These are phyloP conservation scores for Pythium graminicola DNA, from an alignment of 352 stramenopile genomes.

Conservation along the genomic window DNA sequence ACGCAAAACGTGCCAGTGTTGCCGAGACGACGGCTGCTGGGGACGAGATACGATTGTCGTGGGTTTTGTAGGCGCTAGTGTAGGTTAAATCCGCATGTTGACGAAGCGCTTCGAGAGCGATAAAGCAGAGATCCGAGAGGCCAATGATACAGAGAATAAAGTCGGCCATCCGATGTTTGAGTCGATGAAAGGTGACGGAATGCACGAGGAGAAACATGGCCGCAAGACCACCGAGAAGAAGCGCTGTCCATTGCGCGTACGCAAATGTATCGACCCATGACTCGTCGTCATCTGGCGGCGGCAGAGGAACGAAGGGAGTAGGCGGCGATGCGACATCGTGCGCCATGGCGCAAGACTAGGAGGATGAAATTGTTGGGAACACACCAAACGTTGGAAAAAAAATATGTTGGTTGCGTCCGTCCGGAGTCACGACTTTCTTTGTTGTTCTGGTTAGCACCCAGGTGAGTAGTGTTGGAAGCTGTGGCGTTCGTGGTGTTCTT, in stretches of 20 bases:
- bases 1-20: conserved; percentile 45
- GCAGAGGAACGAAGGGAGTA: not conserved
- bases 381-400: no score
- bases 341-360: not conserved
- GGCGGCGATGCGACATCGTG: not conserved
- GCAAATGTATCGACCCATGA: conserved; percentile 37
- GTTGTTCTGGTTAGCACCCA: no score
- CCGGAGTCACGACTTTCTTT: no score
- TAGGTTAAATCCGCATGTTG: conserved; percentile 41
- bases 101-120: conserved; percentile 40
- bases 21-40: conserved; percentile 24
- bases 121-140: conserved; percentile 48
- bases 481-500: not conserved
- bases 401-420: no score
- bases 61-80: conserved; percentile 28
- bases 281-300: not conserved
- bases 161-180: conserved; percentile 65
- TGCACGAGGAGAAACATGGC: conserved; percentile 58
- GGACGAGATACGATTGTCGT: not conserved
- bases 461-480: no score
- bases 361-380: no score
- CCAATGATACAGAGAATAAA: conserved; percentile 62
- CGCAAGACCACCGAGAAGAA: conserved; percentile 28
- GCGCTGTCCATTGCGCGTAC: conserved; percentile 44
- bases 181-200: conserved; percentile 46